A percentile compares a stretch with the other conserved stretches of the same genome.
Evolutionary conservation across 1,139 yeast species (phyloP).

Genomic region (Diutina neorugosa): DNA sequence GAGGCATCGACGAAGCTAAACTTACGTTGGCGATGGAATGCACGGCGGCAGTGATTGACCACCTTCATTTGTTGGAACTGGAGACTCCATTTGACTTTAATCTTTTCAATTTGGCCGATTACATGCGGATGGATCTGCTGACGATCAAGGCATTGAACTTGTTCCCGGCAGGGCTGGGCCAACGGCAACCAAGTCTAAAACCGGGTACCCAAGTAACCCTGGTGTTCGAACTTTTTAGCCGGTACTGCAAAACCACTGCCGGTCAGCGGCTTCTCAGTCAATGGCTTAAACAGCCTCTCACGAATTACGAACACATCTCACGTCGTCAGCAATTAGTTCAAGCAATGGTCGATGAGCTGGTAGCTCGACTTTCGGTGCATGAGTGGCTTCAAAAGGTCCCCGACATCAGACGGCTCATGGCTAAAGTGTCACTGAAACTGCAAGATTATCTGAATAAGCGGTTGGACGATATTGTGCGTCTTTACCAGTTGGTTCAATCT

Average conservation of each 20-base stretch:
- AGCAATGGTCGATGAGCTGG: conserved; percentile 56
- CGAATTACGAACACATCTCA: conserved; percentile 44
- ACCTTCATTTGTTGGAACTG: not conserved
- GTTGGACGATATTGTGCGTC: conserved; percentile 82
- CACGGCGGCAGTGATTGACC: not conserved
- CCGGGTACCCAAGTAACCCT: conserved; percentile 23
- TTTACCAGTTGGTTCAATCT: conserved; percentile 65
- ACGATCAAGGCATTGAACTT: conserved; percentile 82
- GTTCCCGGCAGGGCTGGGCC: conserved; percentile 33
- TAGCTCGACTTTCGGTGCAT: conserved; percentile 49
- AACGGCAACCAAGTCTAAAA: conserved; percentile 25
- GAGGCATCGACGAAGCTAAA: not conserved
- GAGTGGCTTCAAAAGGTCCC: conserved; percentile 68
- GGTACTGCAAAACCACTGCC: conserved; percentile 65
- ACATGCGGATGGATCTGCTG: conserved; percentile 82
- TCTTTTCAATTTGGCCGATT: conserved; percentile 60
- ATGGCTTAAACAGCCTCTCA: conserved; percentile 93
- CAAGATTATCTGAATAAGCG: conserved; percentile 29
- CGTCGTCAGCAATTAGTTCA: conserved; percentile 68
- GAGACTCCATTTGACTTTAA: conserved; percentile 35
- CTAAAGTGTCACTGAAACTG: conserved; percentile 36
- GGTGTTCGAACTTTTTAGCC: conserved; percentile 71
- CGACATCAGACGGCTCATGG: conserved; percentile 64
- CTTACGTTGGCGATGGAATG: conserved; percentile 2
- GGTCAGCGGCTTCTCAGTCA: conserved; percentile 81